Evolutionary conservation across 306 rosid species (phyloP), one percentile per base, ranked within the genome.

Genomic region (Luffa acutangula): DNA sequence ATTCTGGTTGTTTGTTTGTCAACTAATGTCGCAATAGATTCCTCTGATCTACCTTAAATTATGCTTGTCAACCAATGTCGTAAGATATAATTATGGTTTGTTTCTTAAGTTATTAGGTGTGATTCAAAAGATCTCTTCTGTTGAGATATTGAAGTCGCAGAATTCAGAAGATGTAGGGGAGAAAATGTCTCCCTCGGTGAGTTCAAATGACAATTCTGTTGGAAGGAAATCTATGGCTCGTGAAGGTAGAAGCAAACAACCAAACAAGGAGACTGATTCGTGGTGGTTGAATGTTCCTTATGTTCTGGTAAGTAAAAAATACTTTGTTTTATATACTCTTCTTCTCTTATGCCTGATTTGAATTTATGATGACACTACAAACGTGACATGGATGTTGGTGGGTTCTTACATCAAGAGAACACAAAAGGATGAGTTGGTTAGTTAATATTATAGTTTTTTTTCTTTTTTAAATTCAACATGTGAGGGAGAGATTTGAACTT

Each of bases 281-380:
- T 91, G 97, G 97, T 92, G 97, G 98, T 81, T 58, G 87, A 86
- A 84, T 21, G 97, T 95, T 80, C 91, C 87, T 81, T 90, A 86
- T 82, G 97, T 91, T 87, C 88, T 92, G n/a, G 98, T 95, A 85
- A 36, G 97, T 87, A 14, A 34, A 37, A 46, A 37, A n/a, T 7
- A 78, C 41, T 54, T 75, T 58, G n/a, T 39, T 51, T 17, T 43
- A 20, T 46, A 4, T 49, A 20, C 20, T 33, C 2, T 75, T 34
- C 48, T 70, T 70, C 37, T 43, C 31, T 21, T 10, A 45, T 70
- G 54, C n/a, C 37, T 43, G 54, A 43, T 21, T 45, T 20, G 15
- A 69, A 70, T 70, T 43, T 41, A 66, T 18, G 49, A 66, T 39
- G 43, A 66, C 12, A 9, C 33, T 66, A 7, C 48, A 37, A 66